Conservation (phyloP, 352 stramenopile species). For the Globisporangium yorkense region DNA sequence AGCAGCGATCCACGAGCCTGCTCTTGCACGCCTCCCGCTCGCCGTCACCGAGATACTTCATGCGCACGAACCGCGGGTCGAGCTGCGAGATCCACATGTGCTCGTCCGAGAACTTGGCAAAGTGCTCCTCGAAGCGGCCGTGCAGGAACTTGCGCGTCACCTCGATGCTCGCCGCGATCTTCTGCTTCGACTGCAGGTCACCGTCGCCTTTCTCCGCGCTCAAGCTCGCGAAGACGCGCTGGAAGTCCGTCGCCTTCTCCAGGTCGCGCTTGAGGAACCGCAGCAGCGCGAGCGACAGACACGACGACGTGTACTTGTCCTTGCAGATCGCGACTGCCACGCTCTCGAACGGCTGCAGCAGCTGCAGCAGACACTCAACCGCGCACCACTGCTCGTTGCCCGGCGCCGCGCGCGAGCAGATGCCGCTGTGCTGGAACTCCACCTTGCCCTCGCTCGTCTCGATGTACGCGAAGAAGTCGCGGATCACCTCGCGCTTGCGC, state of each 20-base stretch:
- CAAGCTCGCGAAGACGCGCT: slow-evolving; percentile 31
- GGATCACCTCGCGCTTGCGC: slow-evolving; percentile 33
- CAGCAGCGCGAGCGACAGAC: slow-evolving; percentile 32
- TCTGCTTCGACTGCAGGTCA: slow-evolving; percentile 15
- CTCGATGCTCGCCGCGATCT: slow-evolving; percentile 28
- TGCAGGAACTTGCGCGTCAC: slow-evolving; percentile 28
- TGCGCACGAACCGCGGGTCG: slow-evolving; percentile 41
- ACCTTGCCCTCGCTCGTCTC: slow-evolving; percentile 29
- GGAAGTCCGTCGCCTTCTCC: slow-evolving; percentile 37
- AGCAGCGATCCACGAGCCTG: slow-evolving; percentile 30
- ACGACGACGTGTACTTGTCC: slow-evolving; percentile 36
- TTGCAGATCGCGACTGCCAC: slow-evolving; percentile 34
- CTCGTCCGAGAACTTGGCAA: slow-evolving; percentile 27
- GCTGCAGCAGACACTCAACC: slow-evolving; percentile 32
- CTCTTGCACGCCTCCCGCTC: slow-evolving; percentile 39
- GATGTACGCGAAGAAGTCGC: slow-evolving; percentile 37
- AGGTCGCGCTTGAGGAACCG: slow-evolving; percentile 42
- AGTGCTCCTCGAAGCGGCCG: slow-evolving; percentile 29
- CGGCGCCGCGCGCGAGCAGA: slow-evolving; percentile 18
- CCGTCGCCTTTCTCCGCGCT: background rate
- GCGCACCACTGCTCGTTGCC: slow-evolving; percentile 31
- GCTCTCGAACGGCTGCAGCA: slow-evolving; percentile 45
- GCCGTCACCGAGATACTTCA: slow-evolving; percentile 38
- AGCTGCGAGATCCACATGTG: slow-evolving; percentile 47
- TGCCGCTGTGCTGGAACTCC: slow-evolving; percentile 26